These are phyloP conservation scores for Leptoxyphium fumago DNA, from an alignment of 2,329 filamentous ascomycete genomes.

Conservation along the genomic window DNA sequence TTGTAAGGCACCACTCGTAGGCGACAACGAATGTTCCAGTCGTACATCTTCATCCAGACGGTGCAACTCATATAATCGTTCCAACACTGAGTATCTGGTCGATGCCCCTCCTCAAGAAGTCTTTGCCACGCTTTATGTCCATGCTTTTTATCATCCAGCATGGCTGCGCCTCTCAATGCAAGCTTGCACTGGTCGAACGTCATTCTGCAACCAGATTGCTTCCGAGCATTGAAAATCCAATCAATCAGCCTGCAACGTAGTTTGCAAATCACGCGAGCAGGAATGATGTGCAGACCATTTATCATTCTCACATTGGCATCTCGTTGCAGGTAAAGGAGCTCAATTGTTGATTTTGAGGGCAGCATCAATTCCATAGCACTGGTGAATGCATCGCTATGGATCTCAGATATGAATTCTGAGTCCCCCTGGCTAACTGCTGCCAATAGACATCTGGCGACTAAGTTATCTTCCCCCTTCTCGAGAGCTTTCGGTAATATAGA, in stretches of 20 bases:
- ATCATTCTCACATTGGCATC: slow-evolving; percentile 36
- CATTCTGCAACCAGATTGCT: slow-evolving; percentile 21
- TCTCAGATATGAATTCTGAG: slow-evolving; percentile 13
- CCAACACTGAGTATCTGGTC: slow-evolving; percentile 37
- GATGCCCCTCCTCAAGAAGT: slow-evolving; percentile 24
- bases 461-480: slow-evolving; percentile 8
- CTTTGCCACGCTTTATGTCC: slow-evolving; percentile 33
- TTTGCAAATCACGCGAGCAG: slow-evolving; percentile 24
- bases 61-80: slow-evolving; percentile 39
- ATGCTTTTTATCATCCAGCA: slow-evolving; percentile 29
- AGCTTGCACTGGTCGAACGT: slow-evolving; percentile 36
- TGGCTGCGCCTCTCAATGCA: slow-evolving; percentile 37
- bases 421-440: slow-evolving; percentile 12
- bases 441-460: slow-evolving; percentile 13
- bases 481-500: slow-evolving; percentile 10
- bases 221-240: slow-evolving; percentile 24
- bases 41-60: slow-evolving; percentile 26
- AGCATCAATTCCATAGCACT: slow-evolving; percentile 50
- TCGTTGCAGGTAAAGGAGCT: slow-evolving; percentile 31
- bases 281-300: slow-evolving; percentile 26
- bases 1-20: slow-evolving; percentile 23
- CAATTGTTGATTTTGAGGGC: slow-evolving; percentile 36
- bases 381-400: slow-evolving; percentile 45
- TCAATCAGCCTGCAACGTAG: slow-evolving; percentile 25
- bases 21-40: slow-evolving; percentile 25